Conservation (phyloP, 2,329 filamentous ascomycete genomes). For the Talaromyces sp. region DNA sequence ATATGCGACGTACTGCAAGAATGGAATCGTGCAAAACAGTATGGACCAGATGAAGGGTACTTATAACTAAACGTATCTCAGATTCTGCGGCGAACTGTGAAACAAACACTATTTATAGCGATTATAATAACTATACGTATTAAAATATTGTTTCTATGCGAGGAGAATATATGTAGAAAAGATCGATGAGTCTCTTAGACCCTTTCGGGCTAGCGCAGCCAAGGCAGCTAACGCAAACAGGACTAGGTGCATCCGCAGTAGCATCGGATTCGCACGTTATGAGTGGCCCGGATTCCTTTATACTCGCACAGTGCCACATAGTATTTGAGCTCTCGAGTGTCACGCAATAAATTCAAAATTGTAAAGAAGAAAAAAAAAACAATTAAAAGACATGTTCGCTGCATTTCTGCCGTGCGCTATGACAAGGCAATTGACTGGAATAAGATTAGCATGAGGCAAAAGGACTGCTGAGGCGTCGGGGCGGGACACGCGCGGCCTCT, state of each 20-base stretch:
- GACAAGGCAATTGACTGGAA: too few species aligned
- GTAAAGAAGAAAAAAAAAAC: too few species aligned
- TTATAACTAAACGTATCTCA: too few species aligned
- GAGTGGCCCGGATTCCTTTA: not conserved
- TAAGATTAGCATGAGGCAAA: not conserved
- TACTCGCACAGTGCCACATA: too few species aligned
- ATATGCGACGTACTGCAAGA: too few species aligned
- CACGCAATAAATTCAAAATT: too few species aligned
- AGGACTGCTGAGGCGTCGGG: not conserved
- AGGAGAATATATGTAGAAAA: not conserved
- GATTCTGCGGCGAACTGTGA: too few species aligned
- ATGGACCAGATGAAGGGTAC: too few species aligned
- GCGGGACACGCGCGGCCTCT: conserved; percentile 8
- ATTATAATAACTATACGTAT: not conserved
- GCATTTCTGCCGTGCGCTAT: too few species aligned
- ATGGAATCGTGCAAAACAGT: too few species aligned
- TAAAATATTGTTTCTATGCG: not conserved
- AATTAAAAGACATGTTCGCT: too few species aligned
- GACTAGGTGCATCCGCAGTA: not conserved
- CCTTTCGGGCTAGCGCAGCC: not conserved
- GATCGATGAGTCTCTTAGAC: too few species aligned
- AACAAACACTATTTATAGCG: not conserved
- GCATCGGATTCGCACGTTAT: not conserved
- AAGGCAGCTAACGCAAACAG: not conserved
- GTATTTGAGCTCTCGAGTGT: not conserved